A percentile compares a stretch with the other conserved stretches of the same genome.
phyloP scores from a whole-genome alignment of 768 basidiomycete species.

The Mycena haematopus region DNA sequence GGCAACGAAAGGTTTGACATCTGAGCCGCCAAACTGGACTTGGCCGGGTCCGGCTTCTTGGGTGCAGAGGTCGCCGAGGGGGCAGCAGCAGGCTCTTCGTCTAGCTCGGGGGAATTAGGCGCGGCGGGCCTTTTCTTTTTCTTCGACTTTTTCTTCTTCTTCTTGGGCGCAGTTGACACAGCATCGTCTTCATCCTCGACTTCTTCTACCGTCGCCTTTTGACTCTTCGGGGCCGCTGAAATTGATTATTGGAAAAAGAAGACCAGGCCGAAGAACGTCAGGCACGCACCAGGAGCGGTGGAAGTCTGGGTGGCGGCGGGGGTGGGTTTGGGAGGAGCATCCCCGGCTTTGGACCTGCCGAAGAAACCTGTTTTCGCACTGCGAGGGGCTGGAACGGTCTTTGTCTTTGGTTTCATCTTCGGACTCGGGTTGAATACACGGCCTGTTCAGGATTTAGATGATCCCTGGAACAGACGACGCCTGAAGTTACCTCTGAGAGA shows the following conservation, averaged over 20 bases:
- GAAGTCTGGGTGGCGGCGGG: slow-evolving; percentile 19
- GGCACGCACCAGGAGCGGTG: slow-evolving; percentile 6
- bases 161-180: slow-evolving; percentile 52
- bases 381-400: slow-evolving; percentile 38
- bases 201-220: slow-evolving; percentile 69
- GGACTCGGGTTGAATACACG: slow-evolving; percentile 46
- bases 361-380: slow-evolving; percentile 34
- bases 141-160: slow-evolving; percentile 79
- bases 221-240: slow-evolving; percentile 36
- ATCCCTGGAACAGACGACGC: background rate
- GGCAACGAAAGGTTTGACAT: slow-evolving; percentile 41
- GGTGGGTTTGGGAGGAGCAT: slow-evolving; percentile 28
- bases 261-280: background rate
- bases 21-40: slow-evolving; percentile 29
- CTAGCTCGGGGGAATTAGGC: slow-evolving; percentile 33
- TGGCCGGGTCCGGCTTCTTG: slow-evolving; percentile 31
- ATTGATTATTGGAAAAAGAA: background rate
- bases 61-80: slow-evolving; percentile 32
- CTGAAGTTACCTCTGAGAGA: slow-evolving; percentile 66
- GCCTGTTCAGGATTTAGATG: background rate
- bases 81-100: slow-evolving; percentile 28
- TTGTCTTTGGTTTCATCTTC: slow-evolving; percentile 52
- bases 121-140: slow-evolving; percentile 65
- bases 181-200: slow-evolving; percentile 72
- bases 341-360: slow-evolving; percentile 25